Conservation (phyloP, 2,329 filamentous ascomycete species). For the Colletotrichum shisoi region DNA sequence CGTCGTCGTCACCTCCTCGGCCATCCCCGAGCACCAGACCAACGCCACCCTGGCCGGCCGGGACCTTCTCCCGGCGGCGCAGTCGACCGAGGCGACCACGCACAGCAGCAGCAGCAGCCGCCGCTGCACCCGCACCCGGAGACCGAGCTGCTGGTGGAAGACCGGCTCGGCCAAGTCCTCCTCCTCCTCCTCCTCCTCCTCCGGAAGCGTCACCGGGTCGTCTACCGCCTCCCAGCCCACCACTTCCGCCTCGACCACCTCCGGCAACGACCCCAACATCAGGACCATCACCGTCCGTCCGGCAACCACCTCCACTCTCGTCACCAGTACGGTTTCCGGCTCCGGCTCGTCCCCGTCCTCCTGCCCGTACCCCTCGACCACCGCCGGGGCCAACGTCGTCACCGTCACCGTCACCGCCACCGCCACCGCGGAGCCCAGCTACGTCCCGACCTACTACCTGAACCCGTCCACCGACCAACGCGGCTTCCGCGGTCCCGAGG, state of each 20-base stretch:
- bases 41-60: not conserved
- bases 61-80: not conserved
- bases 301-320: not conserved
- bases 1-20: not conserved
- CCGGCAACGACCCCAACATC: not conserved
- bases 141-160: not conserved
- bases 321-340: not conserved
- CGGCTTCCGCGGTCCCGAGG: not conserved
- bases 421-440: not conserved
- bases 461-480: not conserved
- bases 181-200: not conserved
- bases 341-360: not conserved
- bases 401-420: not conserved
- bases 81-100: not conserved
- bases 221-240: not conserved
- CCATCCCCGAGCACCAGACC: not conserved
- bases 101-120: not conserved
- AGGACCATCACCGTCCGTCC: not conserved
- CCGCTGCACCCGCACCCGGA: not conserved
- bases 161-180: not conserved
- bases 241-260: not conserved
- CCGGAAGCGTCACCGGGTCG: not conserved
- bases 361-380: too few relatives aligned
- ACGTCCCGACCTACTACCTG: conserved; percentile 5
- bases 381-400: not conserved